Conservation (phyloP, 2,329 filamentous ascomycete species). For the Hymenoscyphus scutula region DNA sequence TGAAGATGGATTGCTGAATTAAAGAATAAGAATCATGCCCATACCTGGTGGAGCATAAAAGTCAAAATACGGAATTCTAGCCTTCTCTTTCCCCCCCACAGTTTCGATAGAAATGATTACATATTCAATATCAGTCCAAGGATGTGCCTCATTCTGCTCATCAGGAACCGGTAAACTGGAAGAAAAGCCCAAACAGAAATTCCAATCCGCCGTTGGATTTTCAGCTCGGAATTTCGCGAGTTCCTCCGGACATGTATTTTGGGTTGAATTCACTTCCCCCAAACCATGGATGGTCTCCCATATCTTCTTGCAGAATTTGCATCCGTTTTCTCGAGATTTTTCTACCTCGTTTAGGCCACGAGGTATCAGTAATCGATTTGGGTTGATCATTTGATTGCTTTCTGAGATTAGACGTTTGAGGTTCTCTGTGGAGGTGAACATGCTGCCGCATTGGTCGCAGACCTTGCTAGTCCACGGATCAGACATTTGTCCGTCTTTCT, state of each 20-base stretch:
- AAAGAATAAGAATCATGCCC: not conserved
- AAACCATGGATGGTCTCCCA: not conserved
- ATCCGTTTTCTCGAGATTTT: not conserved
- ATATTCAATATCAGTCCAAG: not conserved
- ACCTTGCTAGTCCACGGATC: conserved; percentile 2
- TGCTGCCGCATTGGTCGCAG: not conserved
- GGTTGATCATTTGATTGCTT: not conserved
- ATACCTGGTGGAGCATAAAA: not conserved
- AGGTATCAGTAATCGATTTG: not conserved
- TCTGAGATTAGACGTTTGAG: not conserved
- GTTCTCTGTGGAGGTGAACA: not conserved
- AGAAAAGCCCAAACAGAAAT: not conserved
- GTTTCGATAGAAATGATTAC: not conserved
- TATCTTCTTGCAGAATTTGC: not conserved
- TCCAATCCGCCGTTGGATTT: not conserved
- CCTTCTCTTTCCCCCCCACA: not conserved
- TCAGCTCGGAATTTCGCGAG: not conserved
- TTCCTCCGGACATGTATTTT: too few relatives aligned
- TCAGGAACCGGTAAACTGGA: not conserved
- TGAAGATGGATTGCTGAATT: not conserved
- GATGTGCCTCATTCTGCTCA: not conserved
- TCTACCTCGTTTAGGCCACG: not conserved
- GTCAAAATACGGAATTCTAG: not conserved
- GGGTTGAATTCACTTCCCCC: too few relatives aligned
- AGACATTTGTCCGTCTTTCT: not conserved